These are phyloP conservation scores for Corylus americana DNA, from an alignment of 306 rosid species.

Conservation along the genomic window DNA sequence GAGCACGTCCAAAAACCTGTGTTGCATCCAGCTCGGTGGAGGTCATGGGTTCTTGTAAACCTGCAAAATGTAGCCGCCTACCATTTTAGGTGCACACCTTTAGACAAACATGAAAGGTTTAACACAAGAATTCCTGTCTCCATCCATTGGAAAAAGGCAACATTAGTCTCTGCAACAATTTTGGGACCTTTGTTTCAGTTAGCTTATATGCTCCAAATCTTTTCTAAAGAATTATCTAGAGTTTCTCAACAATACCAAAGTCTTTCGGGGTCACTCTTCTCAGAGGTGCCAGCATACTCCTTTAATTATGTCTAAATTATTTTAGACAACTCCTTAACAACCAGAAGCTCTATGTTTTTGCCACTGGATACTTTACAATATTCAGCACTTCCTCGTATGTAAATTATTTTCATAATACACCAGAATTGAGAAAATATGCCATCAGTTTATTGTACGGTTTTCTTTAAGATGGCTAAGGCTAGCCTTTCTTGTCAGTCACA, in stretches of 20 bases:
- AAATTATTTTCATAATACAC: background rate
- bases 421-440: background rate
- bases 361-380: background rate
- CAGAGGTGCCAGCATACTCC: background rate
- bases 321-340: background rate
- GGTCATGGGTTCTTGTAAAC: conserved; percentile 54
- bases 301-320: background rate
- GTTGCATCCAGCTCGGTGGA: conserved; percentile 39
- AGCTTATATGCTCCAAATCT: background rate
- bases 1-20: conserved; percentile 77
- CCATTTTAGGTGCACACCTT: background rate
- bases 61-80: conserved; percentile 37
- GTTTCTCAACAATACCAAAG: background rate
- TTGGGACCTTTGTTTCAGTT: background rate
- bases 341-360: background rate
- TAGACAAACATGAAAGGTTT: background rate
- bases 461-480: background rate
- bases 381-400: background rate
- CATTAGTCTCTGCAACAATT: background rate
- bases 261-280: background rate
- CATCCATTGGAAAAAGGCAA: background rate
- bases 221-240: background rate
- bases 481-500: background rate
- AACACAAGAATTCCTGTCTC: background rate
- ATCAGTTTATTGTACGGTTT: background rate